Evolutionary conservation across 495 filamentous ascomycete species (phyloP).

Genomic region (Aspergillus egyptiacus): DNA sequence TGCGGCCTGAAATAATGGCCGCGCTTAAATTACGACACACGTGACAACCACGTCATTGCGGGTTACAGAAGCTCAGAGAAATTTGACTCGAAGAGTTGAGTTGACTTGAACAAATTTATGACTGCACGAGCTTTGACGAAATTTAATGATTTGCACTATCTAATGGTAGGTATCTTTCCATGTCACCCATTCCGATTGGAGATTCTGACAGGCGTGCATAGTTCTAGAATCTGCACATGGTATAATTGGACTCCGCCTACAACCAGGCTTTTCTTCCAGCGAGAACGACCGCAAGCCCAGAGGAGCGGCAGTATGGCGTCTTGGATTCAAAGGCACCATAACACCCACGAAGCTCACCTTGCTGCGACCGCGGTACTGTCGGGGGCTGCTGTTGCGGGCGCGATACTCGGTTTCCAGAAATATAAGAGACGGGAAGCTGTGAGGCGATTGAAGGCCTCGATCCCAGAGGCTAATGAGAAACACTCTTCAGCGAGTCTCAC

Average conservation of each 20-base stretch:
- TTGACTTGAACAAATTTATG: neutral
- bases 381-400: slow-evolving; percentile 64
- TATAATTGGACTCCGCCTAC: neutral
- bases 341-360: slow-evolving; percentile 57
- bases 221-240: neutral
- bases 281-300: neutral
- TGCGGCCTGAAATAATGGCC: too few species aligned
- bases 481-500: slow-evolving; percentile 59
- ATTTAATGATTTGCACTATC: neutral
- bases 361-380: slow-evolving; percentile 71
- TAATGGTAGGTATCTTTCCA: slow-evolving; percentile 4
- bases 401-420: slow-evolving; percentile 67
- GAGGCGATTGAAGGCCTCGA: slow-evolving; percentile 64
- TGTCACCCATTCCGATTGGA: neutral
- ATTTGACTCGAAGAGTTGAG: too few species aligned
- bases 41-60: slow-evolving; percentile 14
- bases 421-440: slow-evolving; percentile 57
- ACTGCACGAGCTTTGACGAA: neutral
- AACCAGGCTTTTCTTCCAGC: neutral
- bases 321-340: slow-evolving; percentile 50
- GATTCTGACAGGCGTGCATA: neutral
- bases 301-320: slow-evolving; percentile 41
- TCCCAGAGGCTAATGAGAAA: slow-evolving; percentile 49
- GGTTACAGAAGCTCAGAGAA: slow-evolving; percentile 1
- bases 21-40: slow-evolving; percentile 7